Conservation (phyloP, 2,329 filamentous ascomycete species). For the Colletotrichum tanaceti region DNA sequence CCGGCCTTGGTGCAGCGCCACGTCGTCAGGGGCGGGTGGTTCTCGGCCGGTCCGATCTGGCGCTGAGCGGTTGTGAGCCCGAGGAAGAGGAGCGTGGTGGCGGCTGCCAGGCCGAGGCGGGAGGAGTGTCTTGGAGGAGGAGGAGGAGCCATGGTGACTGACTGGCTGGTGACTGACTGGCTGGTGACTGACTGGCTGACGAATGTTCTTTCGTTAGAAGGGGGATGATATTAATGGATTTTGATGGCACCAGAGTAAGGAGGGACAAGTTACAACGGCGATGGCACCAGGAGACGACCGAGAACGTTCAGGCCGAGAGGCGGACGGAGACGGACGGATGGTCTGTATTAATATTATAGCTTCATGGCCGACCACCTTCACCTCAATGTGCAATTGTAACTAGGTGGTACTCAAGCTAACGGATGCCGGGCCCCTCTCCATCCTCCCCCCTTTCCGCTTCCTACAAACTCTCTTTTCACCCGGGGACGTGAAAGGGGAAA, state of each 20-base stretch:
- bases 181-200: too few species aligned
- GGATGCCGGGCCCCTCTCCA: background rate
- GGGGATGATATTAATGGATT: too few species aligned
- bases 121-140: slow-evolving; percentile 16
- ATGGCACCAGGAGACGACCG: background rate
- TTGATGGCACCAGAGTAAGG: background rate
- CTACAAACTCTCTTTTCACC: too few species aligned
- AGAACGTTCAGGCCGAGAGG: background rate
- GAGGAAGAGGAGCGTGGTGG: slow-evolving; percentile 41
- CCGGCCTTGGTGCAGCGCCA: slow-evolving; percentile 62
- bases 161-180: too few species aligned
- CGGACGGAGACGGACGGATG: background rate
- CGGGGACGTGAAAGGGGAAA: too few species aligned
- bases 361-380: background rate
- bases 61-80: slow-evolving; percentile 52
- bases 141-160: slow-evolving; percentile 33
- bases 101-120: slow-evolving; percentile 32
- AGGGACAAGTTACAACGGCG: slow-evolving; percentile 2
- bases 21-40: slow-evolving; percentile 63
- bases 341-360: slow-evolving; percentile 28
- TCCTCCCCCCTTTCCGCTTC: background rate
- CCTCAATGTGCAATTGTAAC: background rate
- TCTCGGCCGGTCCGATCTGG: slow-evolving; percentile 56
- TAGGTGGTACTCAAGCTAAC: background rate
- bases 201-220: background rate